Evolutionary conservation across 371 early-diverging fungal species (phyloP), one percentile per base, ranked within the genome.

Genomic region (Synchytrium microbalum): DNA sequence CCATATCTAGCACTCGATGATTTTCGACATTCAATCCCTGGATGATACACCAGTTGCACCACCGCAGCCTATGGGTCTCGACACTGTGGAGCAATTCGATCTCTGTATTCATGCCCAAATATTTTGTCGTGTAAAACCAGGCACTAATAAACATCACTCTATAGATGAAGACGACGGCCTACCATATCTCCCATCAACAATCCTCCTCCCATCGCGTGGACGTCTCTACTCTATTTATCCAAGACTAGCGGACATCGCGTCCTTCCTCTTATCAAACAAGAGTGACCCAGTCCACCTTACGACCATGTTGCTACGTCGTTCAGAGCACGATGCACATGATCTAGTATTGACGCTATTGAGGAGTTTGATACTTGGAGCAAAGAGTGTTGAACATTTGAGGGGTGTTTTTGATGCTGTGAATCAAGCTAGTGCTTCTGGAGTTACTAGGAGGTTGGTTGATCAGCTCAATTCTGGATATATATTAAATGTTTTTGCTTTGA

Each of bases 161-260:
- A 33, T 23, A 54, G 63, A 58, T 30, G 8, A 14, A 5, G 58
- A 30, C 13, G 65, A 69, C 19, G 65, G 66, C 66, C 59, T 54
- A 32, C 25, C 63, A 2, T 28, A 53, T 30, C 54, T 29, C 54
- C 65, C 67, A 0, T 52, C 61, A 33, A 65, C 29, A n/a, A 32
- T 67, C 59, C 54, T 71, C 23, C 33, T 55, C 13, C 52, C 59
- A 1, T n/a, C 23, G 52, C 19, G 59, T 24, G 67, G 66, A n/a
- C 59, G 16, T 0, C 60, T 71, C 8, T 59, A 61, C 27, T 14
- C 32, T 16, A 53, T 71, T 5, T 13, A 29, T 1, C 26, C 66
- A n/a, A 56, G 68, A 32, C 28, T 71, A 0, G 55, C 59, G 5
- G 51, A 60, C 23, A 57, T 71, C 8, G 57, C 57, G 16, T 5